Conservation (phyloP, 2,329 filamentous ascomycete species). For the Cladorrhinum sp. region DNA sequence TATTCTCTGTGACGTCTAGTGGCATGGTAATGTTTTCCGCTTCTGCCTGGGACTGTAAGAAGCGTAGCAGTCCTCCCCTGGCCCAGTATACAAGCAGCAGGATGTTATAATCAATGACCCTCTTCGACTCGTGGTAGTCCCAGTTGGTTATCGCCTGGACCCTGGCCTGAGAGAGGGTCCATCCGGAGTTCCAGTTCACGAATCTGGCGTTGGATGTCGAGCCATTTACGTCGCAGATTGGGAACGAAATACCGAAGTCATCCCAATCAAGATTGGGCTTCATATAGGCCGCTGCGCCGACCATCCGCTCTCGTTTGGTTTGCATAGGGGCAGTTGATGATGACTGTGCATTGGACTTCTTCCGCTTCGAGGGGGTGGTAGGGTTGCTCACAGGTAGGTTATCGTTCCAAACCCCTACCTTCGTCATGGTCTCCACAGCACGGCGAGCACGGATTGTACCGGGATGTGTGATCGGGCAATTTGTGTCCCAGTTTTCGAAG, state of each 20-base stretch:
- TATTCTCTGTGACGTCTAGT: too few species aligned
- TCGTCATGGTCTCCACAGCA: neutral
- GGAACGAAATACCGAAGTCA: constrained; percentile 3
- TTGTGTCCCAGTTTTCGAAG: neutral
- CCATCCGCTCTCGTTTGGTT: neutral
- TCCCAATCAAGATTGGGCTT: constrained; percentile 4
- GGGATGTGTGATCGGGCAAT: neutral
- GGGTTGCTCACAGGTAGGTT: neutral
- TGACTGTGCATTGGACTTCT: neutral
- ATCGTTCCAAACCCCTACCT: neutral
- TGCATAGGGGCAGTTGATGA: neutral
- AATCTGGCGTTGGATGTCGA: neutral
- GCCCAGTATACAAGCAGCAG: too few species aligned
- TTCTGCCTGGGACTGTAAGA: too few species aligned
- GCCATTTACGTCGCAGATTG: neutral
- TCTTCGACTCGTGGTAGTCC: neutral
- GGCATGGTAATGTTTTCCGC: too few species aligned
- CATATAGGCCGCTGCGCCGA: neutral
- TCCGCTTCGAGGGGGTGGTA: neutral
- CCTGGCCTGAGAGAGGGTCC: constrained; percentile 1
- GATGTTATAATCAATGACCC: too few species aligned
- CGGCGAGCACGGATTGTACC: constrained; percentile 1
- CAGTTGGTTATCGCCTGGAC: neutral
- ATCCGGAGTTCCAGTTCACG: neutral
- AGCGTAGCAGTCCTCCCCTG: too few species aligned